Evolutionary conservation across 2,329 filamentous ascomycete genomes (phyloP).

Genomic region (Sarocladium strictum): DNA sequence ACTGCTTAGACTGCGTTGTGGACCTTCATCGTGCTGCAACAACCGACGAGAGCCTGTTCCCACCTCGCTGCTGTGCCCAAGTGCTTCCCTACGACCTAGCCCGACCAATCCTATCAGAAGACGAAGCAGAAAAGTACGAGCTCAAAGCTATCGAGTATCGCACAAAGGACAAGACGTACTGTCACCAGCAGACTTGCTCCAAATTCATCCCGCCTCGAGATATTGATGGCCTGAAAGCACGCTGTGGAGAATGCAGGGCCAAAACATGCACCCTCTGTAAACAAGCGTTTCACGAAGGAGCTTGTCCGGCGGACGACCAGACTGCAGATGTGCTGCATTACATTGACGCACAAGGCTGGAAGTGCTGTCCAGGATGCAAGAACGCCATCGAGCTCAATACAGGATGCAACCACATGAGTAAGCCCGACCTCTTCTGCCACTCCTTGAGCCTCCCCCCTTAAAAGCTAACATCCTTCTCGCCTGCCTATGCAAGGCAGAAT

Average conservation of each 20-base stretch:
- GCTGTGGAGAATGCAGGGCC: slow-evolving; percentile 34
- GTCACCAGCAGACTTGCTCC: slow-evolving; percentile 35
- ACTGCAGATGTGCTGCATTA: slow-evolving; percentile 32
- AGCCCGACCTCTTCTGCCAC: slow-evolving; percentile 19
- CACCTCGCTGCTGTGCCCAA: slow-evolving; percentile 44
- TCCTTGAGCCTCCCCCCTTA: not conserved
- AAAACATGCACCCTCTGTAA: slow-evolving; percentile 49
- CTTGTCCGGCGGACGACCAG: slow-evolving; percentile 38
- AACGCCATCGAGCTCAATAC: slow-evolving; percentile 37
- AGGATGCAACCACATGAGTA: slow-evolving; percentile 54
- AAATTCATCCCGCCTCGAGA: slow-evolving; percentile 34
- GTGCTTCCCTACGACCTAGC: slow-evolving; percentile 30
- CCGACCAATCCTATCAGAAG: slow-evolving; percentile 25
- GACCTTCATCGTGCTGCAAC: slow-evolving; percentile 34
- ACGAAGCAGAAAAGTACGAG: slow-evolving; percentile 30
- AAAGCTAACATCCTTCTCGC: not conserved
- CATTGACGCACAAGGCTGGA: slow-evolving; percentile 39
- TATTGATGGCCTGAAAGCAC: slow-evolving; percentile 27
- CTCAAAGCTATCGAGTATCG: slow-evolving; percentile 43
- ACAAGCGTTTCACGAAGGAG: slow-evolving; percentile 30
- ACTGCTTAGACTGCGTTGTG: slow-evolving; percentile 43
- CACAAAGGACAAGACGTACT: slow-evolving; percentile 45
- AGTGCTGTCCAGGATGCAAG: slow-evolving; percentile 38
- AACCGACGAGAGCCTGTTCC: slow-evolving; percentile 44
- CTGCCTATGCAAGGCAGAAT: not conserved